Base-by-base conservation (phyloP, 441 rosid species). In the Adansonia grandidieri region DNA sequence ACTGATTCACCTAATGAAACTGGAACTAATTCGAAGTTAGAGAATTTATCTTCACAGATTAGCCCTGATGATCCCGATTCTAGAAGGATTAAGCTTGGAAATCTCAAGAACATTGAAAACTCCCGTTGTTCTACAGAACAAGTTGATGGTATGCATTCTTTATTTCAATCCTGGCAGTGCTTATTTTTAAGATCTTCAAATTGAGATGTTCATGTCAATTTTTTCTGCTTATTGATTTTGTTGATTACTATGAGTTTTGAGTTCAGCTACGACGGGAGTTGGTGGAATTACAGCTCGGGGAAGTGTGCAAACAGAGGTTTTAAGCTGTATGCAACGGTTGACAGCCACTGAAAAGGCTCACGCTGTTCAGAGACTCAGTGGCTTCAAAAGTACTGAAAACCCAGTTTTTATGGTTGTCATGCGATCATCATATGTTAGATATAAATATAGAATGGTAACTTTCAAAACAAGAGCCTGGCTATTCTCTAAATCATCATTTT, bases 341-440 rank as follows among this genome's bases (percentile, higher is more conserved):
- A 61, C 47, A 20, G 13, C 14, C 17, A 11, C 11, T 28, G 73
- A 73, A 32, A 70, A 53, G 62, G 40, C 48, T 4, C 51, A 73
- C 5, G 75, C 67, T 67, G 44, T 82, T 19, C 40, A 50, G 6
- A 82, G 56, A 77, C 80, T 77, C 10, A 47, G 24, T 17, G 65
- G 48, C 57, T 80, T 80, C 74, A 51, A 67, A 64, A 64, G 32
- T 17, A 66, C 78, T 2, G 10, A 22, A 15, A 80, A 70, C 48
- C 85, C 70, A 20, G 66, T 71, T 20, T 76, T 82, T 71, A 50
- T 10, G 48, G 61, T 73, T n/a, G 63, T 70, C 56, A 78, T 80
- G 79, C 69, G 37, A 37, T 74, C 82, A 37, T 54, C 77, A 20
- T 64, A 6, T 47, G 24, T 53, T 66, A 2, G 24, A 2, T 2